Evolutionary conservation across 2,329 filamentous ascomycete species (phyloP).

Genomic region (Penicillium sp.): DNA sequence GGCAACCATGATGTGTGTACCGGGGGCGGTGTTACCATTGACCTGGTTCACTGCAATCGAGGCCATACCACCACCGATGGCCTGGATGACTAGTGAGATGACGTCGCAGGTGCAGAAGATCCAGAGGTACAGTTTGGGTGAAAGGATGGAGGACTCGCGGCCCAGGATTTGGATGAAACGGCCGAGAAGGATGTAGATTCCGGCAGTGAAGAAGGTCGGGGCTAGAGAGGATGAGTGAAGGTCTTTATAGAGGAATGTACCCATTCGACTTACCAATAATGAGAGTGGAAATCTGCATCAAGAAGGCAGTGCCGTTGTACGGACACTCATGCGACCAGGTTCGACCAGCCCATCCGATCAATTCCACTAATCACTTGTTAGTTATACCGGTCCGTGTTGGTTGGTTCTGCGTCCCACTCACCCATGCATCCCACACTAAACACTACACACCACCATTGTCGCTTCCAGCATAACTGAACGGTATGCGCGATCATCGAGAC

Average conservation of each 20-base stretch:
- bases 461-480: constrained; percentile 37
- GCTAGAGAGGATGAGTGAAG: constrained; percentile 20
- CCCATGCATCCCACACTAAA: constrained; percentile 39
- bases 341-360: constrained; percentile 33
- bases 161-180: constrained; percentile 49
- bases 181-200: constrained; percentile 52
- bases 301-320: constrained; percentile 45
- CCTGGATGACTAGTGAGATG: constrained; percentile 57
- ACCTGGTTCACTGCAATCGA: constrained; percentile 45
- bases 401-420: constrained; percentile 17
- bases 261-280: constrained; percentile 16
- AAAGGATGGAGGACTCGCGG: constrained; percentile 44
- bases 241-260: too few relatives aligned
- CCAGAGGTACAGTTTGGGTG: constrained; percentile 47
- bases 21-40: constrained; percentile 48
- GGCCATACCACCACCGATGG: constrained; percentile 55
- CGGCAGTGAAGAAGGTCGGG: constrained; percentile 54
- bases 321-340: constrained; percentile 50
- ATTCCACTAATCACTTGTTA: constrained; percentile 4
- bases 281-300: constrained; percentile 21
- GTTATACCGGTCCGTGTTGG: neutral
- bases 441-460: constrained; percentile 41
- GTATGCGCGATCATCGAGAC: constrained; percentile 38
- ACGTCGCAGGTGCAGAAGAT: constrained; percentile 56
- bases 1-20: constrained; percentile 52